Conservation (phyloP, 495 filamentous ascomycete genomes). For the Hyaloscypha variabilis region DNA sequence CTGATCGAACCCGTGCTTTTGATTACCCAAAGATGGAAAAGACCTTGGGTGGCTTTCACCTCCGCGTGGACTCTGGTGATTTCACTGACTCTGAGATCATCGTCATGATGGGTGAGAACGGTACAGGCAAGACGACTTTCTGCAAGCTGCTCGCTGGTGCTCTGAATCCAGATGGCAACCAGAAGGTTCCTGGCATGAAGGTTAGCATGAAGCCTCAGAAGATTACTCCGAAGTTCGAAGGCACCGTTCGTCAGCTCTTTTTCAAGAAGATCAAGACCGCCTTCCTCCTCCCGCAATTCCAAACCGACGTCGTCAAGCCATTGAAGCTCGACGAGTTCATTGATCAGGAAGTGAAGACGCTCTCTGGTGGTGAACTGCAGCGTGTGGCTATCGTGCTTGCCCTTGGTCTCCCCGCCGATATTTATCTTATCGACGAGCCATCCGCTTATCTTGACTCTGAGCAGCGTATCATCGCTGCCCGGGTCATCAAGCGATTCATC, state of each 20-base stretch:
- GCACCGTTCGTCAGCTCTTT: conserved; percentile 92
- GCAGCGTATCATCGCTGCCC: conserved; percentile 94
- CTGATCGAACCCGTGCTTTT: conserved; percentile 84
- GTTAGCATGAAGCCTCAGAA: conserved; percentile 99
- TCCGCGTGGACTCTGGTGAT: conserved; percentile 75
- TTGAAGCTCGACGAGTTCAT: conserved; percentile 98
- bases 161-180: conserved; percentile 79
- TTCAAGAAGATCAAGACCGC: conserved; percentile 97
- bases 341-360: conserved; percentile 97
- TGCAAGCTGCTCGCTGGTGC: conserved; percentile 93
- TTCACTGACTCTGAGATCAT: conserved; percentile 99
- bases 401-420: conserved; percentile 93
- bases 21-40: conserved; percentile 90
- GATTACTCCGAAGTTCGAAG: conserved; percentile 96
- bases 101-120: conserved; percentile 99
- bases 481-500: conserved; percentile 99
- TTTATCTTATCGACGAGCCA: conserved; percentile 97
- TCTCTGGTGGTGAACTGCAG: conserved; percentile 98
- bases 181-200: conserved; percentile 86
- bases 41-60: conserved; percentile 87
- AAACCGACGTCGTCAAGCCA: conserved; percentile 99
- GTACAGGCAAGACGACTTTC: conserved; percentile 96
- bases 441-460: conserved; percentile 96
- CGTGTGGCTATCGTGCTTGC: conserved; percentile 97
- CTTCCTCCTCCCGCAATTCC: conserved; percentile 95